Base-by-base conservation (phyloP, 2,329 filamentous ascomycete genomes). In the Clonostachys chloroleuca region DNA sequence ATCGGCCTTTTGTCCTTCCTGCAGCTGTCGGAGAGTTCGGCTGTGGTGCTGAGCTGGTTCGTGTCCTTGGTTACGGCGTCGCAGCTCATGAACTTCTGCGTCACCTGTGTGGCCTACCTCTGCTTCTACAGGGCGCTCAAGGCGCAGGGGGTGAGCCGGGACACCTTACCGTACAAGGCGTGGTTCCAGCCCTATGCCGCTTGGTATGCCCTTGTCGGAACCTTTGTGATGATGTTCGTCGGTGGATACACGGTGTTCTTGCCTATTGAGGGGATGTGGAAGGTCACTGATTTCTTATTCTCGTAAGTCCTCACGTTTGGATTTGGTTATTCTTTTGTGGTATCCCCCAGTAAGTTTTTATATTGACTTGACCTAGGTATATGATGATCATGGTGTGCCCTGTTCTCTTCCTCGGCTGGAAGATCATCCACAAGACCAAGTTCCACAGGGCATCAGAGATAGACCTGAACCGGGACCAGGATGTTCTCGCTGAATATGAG, bases 211-310 rank as follows among this genome's bases (percentile, higher is more conserved):
- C 66, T 89, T 6, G 60, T 70, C 0, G 81, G 78, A 24, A 87
- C 83, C 2, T 78, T 80, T 43, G 63, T 87, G 52, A 91, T 92
- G 83, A 78, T 83, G 0, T 82, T 92, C 54, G 81, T 91, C 2
- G 81, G 85, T 9, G 88, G 88, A 0, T 92, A 91, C 52, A 77
- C 83, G 0, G 86, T 92, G 2, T 94, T 92, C 56, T 61, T 92
- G 42, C 83, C 85, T 0, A 17, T 66, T 1, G 59, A 66, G 0
- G 71, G 77, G 1, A 74, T 76, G 5, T 92, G 86, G 88, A 75
- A 81, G 49, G 60, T 86, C 0, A 76, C 84, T 7, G 81, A 78
- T 7, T 94, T 92, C 61, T 64, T 92, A 30, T 89, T 90, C 63
- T 86, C 83, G 64, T 82, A 55, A 70, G 75, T 69, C 13, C 10